phyloP scores from a whole-genome alignment of 345 rosid genomes.

The Moringa oleifera region DNA sequence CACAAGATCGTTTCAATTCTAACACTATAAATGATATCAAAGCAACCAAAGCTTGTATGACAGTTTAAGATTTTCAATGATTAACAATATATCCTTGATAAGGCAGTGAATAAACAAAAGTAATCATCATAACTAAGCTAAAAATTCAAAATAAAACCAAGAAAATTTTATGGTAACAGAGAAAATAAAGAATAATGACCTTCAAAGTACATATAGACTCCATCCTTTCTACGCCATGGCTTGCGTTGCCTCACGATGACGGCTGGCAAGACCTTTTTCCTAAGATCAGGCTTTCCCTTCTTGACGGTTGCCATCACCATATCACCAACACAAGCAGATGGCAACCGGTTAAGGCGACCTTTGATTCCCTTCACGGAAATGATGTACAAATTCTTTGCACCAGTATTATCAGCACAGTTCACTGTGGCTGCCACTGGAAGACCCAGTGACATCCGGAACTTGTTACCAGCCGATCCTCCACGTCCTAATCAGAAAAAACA shows the following conservation, averaged over 20 bases:
- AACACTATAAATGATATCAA: too few relatives aligned
- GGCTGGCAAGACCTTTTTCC: conserved; percentile 95
- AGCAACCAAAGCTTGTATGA: too few relatives aligned
- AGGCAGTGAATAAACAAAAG: not conserved
- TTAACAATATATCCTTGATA: too few relatives aligned
- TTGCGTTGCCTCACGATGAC: conserved; percentile 94
- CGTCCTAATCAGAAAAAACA: conserved; percentile 43
- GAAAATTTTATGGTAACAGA: not conserved
- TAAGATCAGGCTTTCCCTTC: conserved; percentile 90
- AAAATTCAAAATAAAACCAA: not conserved
- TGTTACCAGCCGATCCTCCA: conserved; percentile 93
- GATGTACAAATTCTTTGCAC: conserved; percentile 94
- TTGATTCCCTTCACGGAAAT: conserved; percentile 94
- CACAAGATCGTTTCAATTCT: too few relatives aligned
- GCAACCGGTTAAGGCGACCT: conserved; percentile 82
- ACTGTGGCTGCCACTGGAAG: conserved; percentile 97
- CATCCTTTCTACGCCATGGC: conserved; percentile 98
- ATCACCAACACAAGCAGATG: conserved; percentile 91
- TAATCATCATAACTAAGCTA: too few relatives aligned
- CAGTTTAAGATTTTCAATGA: too few relatives aligned
- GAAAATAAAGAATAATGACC: conserved; percentile 26
- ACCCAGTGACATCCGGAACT: conserved; percentile 97
- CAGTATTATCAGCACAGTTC: conserved; percentile 96
- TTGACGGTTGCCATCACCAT: conserved; percentile 98
- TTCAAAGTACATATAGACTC: conserved; percentile 93